Percentiles rank a stretch among this genome's conserved stretches.
These are phyloP conservation scores for Backusella macrospora DNA, from an alignment of 192 early-diverging fungal species.

Conservation along the genomic window DNA sequence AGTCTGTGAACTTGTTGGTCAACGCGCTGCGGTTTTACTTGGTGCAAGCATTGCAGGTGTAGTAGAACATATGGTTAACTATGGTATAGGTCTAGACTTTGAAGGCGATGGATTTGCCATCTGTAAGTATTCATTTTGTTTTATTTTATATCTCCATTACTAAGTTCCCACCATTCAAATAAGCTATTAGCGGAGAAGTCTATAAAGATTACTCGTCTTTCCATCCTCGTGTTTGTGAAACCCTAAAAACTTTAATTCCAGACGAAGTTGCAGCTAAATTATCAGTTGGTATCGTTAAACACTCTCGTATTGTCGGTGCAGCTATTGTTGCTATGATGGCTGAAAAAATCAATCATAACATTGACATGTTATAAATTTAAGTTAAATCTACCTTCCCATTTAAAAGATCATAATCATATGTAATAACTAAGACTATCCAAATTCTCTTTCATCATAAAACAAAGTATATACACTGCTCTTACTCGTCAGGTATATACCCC, in stretches of 20 bases:
- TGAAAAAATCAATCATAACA: conserved; percentile 26
- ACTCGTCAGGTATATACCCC: conserved; percentile 9
- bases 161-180: conserved; percentile 1
- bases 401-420: neutral
- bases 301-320: conserved; percentile 42
- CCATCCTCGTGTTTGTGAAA: conserved; percentile 45
- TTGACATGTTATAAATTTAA: conserved; percentile 17
- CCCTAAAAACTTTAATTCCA: conserved; percentile 38
- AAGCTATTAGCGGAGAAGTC: conserved; percentile 45
- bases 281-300: conserved; percentile 40
- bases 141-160: neutral
- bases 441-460: conserved; percentile 1
- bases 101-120: conserved; percentile 38
- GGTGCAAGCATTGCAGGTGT: conserved; percentile 63
- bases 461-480: conserved; percentile 3
- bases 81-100: conserved; percentile 30
- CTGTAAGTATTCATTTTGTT: conserved; percentile 31
- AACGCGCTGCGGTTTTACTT: conserved; percentile 70
- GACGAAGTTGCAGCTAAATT: conserved; percentile 38
- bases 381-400: neutral
- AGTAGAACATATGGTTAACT: conserved; percentile 40
- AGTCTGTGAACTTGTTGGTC: conserved; percentile 76
- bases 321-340: conserved; percentile 48
- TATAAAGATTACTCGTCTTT: conserved; percentile 44
- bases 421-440: neutral